Evolutionary conservation across 2,329 filamentous ascomycete genomes (phyloP), one percentile per base, ranked within the genome.

Genomic region (Talaromyces sp.): DNA sequence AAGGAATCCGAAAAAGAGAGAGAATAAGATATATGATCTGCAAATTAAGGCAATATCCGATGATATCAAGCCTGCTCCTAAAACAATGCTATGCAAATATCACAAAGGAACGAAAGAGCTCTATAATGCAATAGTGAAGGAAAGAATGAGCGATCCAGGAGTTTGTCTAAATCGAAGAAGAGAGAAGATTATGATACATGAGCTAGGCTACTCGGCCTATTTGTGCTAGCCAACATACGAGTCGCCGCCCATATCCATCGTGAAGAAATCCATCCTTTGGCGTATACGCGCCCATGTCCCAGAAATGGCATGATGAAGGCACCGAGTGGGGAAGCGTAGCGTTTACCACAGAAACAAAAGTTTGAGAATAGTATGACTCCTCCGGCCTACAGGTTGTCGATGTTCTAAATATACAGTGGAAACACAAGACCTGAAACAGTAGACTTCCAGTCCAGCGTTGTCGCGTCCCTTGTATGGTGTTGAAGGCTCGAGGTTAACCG

Each of bases 251-350:
- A 36, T 34, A 15, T 59, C 25, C 38, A 36, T 49, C 36, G 22
- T 49, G 29, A 64, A 64, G 27, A 58, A 36, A 58, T 61, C 25
- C 25, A 40, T n/a, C 15, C 38, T 64, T 51, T 36, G 8, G 25
- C 61, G 68, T 72, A 53, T 69, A 77, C 68, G 74, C 76, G 75
- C 75, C 72, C 67, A 43, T 56, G 63, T 71, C 71, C 68, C 67
- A 72, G 69, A 73, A 72, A 71, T 73, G 70, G 66, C 59, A 65
- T 67, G 61, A 45, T 17, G 58, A 49, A 70, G 64, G 65, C 69
- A 69, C 72, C 72, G 71, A 72, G 69, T 69, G 58, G 40, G 49
- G 51, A 27, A 38, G 22, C 19, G 11, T 15, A 25, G 29, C 53
- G 11, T 36, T 38, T 13, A 36, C 29, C 31, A 25, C n/a, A 56